Evolutionary conservation across 257 asterid species (phyloP).

Genomic region (Avicennia marina): DNA sequence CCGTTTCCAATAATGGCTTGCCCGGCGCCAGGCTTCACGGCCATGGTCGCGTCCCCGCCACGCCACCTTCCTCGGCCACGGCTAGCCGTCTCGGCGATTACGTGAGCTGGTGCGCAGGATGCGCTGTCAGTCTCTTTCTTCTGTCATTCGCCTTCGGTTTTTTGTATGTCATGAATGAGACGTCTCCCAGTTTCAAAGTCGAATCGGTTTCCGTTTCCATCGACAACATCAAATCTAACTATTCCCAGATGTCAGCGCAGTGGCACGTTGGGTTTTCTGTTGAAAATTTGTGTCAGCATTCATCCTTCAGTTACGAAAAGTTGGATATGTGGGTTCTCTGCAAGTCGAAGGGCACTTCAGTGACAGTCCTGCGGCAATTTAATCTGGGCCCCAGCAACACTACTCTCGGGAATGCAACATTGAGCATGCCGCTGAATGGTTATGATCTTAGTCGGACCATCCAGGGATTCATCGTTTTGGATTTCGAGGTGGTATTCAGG

Average conservation of each 20-base stretch:
- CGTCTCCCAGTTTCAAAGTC: neutral
- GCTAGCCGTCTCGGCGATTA: too few relatives aligned
- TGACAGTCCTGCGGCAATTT: neutral
- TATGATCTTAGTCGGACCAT: neutral
- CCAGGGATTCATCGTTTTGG: neutral
- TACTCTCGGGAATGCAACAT: neutral
- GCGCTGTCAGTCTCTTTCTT: too few relatives aligned
- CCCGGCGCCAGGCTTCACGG: too few relatives aligned
- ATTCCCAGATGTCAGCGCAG: neutral
- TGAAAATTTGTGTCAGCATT: neutral
- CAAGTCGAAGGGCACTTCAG: neutral
- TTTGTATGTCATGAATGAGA: too few relatives aligned
- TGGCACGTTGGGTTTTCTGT: neutral
- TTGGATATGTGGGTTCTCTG: neutral
- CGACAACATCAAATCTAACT: neutral
- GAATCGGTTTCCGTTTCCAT: neutral
- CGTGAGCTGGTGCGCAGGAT: too few relatives aligned
- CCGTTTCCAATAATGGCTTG: too few relatives aligned
- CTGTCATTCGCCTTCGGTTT: too few relatives aligned
- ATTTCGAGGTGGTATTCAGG: neutral
- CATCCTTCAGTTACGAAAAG: neutral
- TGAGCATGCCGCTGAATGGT: neutral
- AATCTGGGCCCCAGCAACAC: neutral
- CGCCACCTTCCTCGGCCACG: neutral
- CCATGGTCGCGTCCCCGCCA: neutral